A percentile compares a stretch with the other conserved stretches of the same genome.
These are phyloP conservation scores for Furcasterigmium furcatum DNA, from an alignment of 2,329 filamentous ascomycete species.

Conservation along the genomic window DNA sequence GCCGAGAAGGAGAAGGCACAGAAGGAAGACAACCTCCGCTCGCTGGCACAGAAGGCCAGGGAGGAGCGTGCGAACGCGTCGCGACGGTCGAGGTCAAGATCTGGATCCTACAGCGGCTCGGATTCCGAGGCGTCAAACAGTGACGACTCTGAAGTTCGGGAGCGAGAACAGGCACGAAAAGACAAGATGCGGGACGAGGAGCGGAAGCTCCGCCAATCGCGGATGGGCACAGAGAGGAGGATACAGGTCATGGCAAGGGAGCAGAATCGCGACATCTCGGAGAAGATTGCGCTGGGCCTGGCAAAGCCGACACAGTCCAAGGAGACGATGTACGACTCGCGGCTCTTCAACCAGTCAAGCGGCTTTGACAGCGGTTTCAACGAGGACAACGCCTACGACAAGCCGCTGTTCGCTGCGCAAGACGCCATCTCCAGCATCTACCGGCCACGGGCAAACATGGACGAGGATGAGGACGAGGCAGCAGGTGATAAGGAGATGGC, in stretches of 20 bases:
- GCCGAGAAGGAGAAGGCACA: slow-evolving; percentile 95
- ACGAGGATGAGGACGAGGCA: slow-evolving; percentile 74
- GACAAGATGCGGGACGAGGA: slow-evolving; percentile 82
- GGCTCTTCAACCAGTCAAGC: slow-evolving; percentile 89
- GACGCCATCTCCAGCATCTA: slow-evolving; percentile 96
- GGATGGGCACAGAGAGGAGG: slow-evolving; percentile 91
- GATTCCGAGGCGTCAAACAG: slow-evolving; percentile 46
- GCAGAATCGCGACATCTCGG: slow-evolving; percentile 93
- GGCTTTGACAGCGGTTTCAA: slow-evolving; percentile 93
- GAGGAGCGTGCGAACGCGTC: slow-evolving; percentile 62
- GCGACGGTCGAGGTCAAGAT: slow-evolving; percentile 33
- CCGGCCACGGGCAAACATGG: slow-evolving; percentile 70
- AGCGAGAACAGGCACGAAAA: slow-evolving; percentile 72
- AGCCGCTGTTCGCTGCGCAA: slow-evolving; percentile 92
- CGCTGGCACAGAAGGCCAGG: slow-evolving; percentile 85
- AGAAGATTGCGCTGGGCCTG: slow-evolving; percentile 91
- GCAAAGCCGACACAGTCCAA: slow-evolving; percentile 91
- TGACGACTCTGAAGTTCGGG: slow-evolving; percentile 69
- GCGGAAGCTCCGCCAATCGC: slow-evolving; percentile 84
- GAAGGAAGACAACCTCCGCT: slow-evolving; percentile 88
- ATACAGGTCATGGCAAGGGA: slow-evolving; percentile 92
- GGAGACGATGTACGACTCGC: slow-evolving; percentile 95
- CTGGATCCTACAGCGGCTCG: slow-evolving; percentile 50
- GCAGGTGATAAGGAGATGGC: slow-evolving; percentile 80
- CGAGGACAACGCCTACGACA: slow-evolving; percentile 96